Conservation (phyloP, 2,329 filamentous ascomycete species). For the Cryoendolithus antarcticus region DNA sequence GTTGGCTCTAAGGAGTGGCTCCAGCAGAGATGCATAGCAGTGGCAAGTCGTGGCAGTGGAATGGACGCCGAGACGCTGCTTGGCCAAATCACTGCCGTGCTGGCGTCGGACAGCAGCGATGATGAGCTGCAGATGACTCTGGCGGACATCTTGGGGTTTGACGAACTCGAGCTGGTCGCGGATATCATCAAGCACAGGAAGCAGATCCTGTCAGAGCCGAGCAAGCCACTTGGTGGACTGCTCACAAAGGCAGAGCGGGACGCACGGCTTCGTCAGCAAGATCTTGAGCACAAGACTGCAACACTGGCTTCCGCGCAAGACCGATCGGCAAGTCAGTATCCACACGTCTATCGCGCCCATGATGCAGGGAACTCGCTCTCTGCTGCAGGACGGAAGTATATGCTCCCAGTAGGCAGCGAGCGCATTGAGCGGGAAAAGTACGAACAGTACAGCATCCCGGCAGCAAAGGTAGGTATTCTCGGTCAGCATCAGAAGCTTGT, state of each 20-base stretch:
- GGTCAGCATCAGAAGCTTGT: conserved; percentile 63
- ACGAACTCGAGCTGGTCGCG: conserved; percentile 84
- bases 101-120: conserved; percentile 57
- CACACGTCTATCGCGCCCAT: conserved; percentile 81
- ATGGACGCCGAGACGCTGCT: conserved; percentile 59
- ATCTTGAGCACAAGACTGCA: conserved; percentile 72
- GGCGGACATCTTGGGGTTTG: conserved; percentile 82
- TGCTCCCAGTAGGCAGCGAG: conserved; percentile 62
- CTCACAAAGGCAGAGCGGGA: conserved; percentile 68
- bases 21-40: conserved; percentile 49
- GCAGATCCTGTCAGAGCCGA: conserved; percentile 43
- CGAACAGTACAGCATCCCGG: conserved; percentile 80
- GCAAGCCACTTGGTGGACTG: conserved; percentile 36
- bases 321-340: conserved; percentile 64
- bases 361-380: conserved; percentile 78
- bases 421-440: conserved; percentile 62
- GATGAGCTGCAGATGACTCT: conserved; percentile 86
- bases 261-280: conserved; percentile 60
- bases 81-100: conserved; percentile 61
- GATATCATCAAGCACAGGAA: conserved; percentile 71
- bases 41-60: conserved; percentile 53
- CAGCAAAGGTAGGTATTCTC: conserved; percentile 63
- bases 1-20: conserved; percentile 50
- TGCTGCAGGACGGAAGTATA: conserved; percentile 67
- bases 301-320: conserved; percentile 57